Evolutionary conservation across 768 basidiomycete species (phyloP), one percentile per base, ranked within the genome.

Genomic region (Russula emetica): DNA sequence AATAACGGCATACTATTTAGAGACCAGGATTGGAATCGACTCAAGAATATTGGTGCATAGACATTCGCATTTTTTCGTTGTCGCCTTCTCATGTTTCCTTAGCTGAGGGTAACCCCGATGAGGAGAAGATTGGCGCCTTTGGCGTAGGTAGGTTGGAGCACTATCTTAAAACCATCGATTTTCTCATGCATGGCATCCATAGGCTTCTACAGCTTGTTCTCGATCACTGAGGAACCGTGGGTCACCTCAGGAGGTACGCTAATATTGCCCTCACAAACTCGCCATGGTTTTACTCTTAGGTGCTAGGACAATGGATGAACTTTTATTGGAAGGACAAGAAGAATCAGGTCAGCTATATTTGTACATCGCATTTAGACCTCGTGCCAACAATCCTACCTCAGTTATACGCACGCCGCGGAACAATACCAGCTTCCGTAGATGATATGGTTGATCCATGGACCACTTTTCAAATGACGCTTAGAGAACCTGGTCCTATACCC

Each of bases 261-360:
- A 13, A 5, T 74, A n/a, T 74, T 72, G 16, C 69, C 73, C 60
- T 69, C 58, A 69, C 63, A 14, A 42, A 8, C 9, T 26, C 71
- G 2, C 24, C 34, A 9, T 9, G 14, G 14, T 58, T 26, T 55
- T 74, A 78, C 34, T 55, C 49, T 70, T 71, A 38, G 76, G 75
- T 0, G 72, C 77, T 42, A 80, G 93, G 85, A 36, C 83, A 90
- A 71, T 94, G 92, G 85, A 96, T 96, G 94, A 88, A 86, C 0
- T 98, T 97, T 73, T 91, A 95, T 72, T 98, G 93, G 93, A 94
- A 93, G 72, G 91, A 90, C 70, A 89, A 88, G 69, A 91, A 90
- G 70, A 92, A 94, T 71, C 92, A 94, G 78, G 87, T 87, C 67
- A 42, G 73, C 62, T 22, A 47, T 28, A 22, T 56, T 8, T 11